Percentiles rank a stretch among this genome's conserved stretches.
Evolutionary conservation across 1,284 basidiomycete genomes (phyloP).

Genomic region (Sanghuangporus baumii): DNA sequence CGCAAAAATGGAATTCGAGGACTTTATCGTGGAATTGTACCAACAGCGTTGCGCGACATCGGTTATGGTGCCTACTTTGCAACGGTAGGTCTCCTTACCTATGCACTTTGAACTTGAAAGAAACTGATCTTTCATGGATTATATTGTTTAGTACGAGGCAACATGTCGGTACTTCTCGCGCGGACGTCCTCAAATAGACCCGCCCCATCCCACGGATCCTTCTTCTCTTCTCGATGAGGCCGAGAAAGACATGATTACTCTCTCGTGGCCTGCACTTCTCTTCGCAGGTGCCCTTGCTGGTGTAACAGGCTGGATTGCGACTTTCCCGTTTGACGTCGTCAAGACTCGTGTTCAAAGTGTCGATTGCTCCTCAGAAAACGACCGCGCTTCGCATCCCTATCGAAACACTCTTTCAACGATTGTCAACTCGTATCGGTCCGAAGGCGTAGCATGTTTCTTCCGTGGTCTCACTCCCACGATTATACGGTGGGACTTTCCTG

Average conservation of each 20-base stretch:
- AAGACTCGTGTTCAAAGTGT: conserved; percentile 79
- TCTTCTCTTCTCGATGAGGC: conserved; percentile 40
- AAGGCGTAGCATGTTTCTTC: conserved; percentile 68
- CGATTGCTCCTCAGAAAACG: conserved; percentile 3
- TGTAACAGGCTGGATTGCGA: conserved; percentile 62
- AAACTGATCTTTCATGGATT: conserved; percentile 13
- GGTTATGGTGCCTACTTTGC: conserved; percentile 84
- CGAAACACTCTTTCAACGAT: conserved; percentile 52
- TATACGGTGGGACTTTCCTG: conserved; percentile 50
- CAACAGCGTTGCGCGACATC: conserved; percentile 69
- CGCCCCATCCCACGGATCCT: conserved; percentile 24
- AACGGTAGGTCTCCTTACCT: conserved; percentile 40
- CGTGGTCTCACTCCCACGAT: conserved; percentile 74
- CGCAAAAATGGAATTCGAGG: conserved; percentile 53
- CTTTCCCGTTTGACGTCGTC: conserved; percentile 82
- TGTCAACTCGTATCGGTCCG: conserved; percentile 53
- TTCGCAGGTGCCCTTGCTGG: conserved; percentile 79
- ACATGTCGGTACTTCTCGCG: conserved; percentile 54
- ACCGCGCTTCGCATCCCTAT: conserved; percentile 36
- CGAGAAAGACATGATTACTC: conserved; percentile 36
- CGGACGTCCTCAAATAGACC: conserved; percentile 15
- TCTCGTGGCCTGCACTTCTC: conserved; percentile 58
- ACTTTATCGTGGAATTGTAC: conserved; percentile 70
- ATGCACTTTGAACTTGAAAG: background rate
- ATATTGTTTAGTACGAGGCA: conserved; percentile 58